Base-by-base conservation (phyloP, 2,329 filamentous ascomycete species). In the Myriosclerotinia curreyana region DNA sequence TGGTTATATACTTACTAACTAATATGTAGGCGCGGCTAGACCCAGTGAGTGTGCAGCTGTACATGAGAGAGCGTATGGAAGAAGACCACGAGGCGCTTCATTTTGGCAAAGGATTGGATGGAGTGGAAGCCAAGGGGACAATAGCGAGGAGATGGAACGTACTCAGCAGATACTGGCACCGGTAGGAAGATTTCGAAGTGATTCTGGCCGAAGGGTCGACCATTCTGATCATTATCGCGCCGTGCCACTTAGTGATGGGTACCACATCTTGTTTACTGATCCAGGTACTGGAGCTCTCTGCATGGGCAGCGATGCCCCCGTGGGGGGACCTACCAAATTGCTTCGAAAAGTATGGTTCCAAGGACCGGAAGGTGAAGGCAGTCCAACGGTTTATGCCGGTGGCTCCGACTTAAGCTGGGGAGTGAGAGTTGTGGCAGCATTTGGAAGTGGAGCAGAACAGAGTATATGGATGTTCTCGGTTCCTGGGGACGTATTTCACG, bases 241-340 rank as follows among this genome's bases (percentile, higher is more conserved):
- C 2, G 75, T 88, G 15, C 86, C 87, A 4, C 73, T 90, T 48
- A 86, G 84, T 66, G 87, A 90, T 72, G 86, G 86, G 1, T 77
- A 82, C 64, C 85, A 89, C 69, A 78, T 90, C 44, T 74, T 89
- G 6, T 89, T 88, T 72, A 84, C 84, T 8, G 86, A 89, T 70
- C 85, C 86, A 5, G 74, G 74, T 14, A 83, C 79, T 1, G 81
- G 80, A 12, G 74, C 79, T 11, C 78, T 90, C 8, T 86, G 82
- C 66, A 75, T 90, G 20, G 86, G 87, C 4, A 84, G 79, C 53
- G 84, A 89, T 75, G 81, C 83, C 0, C 83, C 85, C 1, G 76
- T 84, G 38, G 73, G 72, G 25, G 83, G 84, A 51, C 82, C 79
- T 62, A 84, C 78, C 0, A 85, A 83, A 67, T 75, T 89, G 17